These are phyloP conservation scores for Zygoascus bituminiphila DNA, from an alignment of 805 yeast genomes.

Conservation along the genomic window DNA sequence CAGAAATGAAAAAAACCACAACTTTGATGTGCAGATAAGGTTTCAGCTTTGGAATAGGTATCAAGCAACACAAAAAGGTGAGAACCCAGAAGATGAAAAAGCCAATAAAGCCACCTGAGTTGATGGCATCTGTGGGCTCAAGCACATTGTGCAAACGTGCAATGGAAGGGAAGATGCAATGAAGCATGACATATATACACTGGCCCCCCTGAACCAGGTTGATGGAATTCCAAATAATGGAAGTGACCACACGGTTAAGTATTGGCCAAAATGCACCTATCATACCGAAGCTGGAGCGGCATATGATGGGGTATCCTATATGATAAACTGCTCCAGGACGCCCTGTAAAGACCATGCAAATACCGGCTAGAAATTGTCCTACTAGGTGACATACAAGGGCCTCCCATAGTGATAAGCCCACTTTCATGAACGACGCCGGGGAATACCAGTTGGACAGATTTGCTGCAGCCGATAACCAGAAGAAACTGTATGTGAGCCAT, in stretches of 20 bases:
- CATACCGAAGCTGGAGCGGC: slow-evolving; percentile 13
- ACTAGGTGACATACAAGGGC: slow-evolving; percentile 13
- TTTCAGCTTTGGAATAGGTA: slow-evolving; percentile 9
- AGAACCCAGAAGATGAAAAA: slow-evolving; percentile 9
- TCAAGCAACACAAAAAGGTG: slow-evolving; percentile 5
- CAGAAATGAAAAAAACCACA: slow-evolving; percentile 8
- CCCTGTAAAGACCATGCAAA: slow-evolving; percentile 10
- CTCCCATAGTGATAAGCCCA: slow-evolving; percentile 11
- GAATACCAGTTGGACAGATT: slow-evolving; percentile 12
- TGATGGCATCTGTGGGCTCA: slow-evolving; percentile 6
- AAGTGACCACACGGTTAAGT: slow-evolving; percentile 9
- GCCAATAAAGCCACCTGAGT: slow-evolving; percentile 12
- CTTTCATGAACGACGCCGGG: slow-evolving; percentile 8
- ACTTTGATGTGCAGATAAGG: slow-evolving; percentile 8
- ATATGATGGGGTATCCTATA: slow-evolving; percentile 15
- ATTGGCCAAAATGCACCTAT: slow-evolving; percentile 14
- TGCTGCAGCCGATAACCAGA: slow-evolving; percentile 14
- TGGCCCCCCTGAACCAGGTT: slow-evolving; percentile 14
- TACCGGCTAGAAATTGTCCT: slow-evolving; percentile 12
- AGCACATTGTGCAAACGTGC: slow-evolving; percentile 9
- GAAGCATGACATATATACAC: slow-evolving; percentile 12
- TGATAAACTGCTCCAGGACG: slow-evolving; percentile 15
- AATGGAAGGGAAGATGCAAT: slow-evolving; percentile 10
- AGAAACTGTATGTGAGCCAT: slow-evolving; percentile 8
- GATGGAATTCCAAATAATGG: slow-evolving; percentile 13